A percentile compares a stretch with the other conserved stretches of the same genome.
phyloP scores from a whole-genome alignment of 768 basidiomycete genomes.

The Leccinum pellstonianum region DNA sequence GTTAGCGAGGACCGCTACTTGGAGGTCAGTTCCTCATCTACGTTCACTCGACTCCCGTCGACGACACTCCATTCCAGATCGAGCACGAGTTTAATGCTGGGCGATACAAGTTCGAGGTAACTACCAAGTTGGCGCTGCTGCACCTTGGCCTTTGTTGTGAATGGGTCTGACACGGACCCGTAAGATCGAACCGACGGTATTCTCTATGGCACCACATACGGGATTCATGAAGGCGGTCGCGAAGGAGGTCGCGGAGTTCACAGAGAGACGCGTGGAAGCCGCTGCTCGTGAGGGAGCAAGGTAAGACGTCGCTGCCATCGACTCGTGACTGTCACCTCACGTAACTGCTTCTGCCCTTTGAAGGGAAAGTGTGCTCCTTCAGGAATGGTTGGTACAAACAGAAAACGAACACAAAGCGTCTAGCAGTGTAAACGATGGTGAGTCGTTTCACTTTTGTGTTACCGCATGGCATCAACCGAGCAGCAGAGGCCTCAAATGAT shows the following conservation, averaged over 20 bases:
- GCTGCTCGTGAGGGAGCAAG: constrained; percentile 40
- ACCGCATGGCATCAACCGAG: not conserved
- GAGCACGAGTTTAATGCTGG: constrained; percentile 54
- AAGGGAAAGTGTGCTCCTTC: constrained; percentile 44
- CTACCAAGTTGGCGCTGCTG: not conserved
- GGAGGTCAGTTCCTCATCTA: constrained; percentile 33
- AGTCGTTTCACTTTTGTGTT: not conserved
- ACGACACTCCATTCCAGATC: constrained; percentile 32
- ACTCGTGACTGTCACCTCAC: not conserved
- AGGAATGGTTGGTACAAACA: constrained; percentile 42
- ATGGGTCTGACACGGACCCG: constrained; percentile 6
- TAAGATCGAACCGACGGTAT: constrained; percentile 48
- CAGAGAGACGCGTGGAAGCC: constrained; percentile 37
- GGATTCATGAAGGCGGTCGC: constrained; percentile 41
- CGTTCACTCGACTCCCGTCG: not conserved
- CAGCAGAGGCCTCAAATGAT: constrained; percentile 1
- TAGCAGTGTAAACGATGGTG: constrained; percentile 1
- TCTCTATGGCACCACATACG: constrained; percentile 54
- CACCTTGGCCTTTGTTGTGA: not conserved
- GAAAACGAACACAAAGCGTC: constrained; percentile 6
- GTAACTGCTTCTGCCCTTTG: not conserved
- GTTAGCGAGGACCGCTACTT: constrained; percentile 49
- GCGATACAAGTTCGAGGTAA: constrained; percentile 50
- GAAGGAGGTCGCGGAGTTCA: constrained; percentile 43
- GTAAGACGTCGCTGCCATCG: constrained; percentile 25